Base-by-base conservation (phyloP, 2,329 filamentous ascomycete genomes). In the Aspergillus viridinutans region DNA sequence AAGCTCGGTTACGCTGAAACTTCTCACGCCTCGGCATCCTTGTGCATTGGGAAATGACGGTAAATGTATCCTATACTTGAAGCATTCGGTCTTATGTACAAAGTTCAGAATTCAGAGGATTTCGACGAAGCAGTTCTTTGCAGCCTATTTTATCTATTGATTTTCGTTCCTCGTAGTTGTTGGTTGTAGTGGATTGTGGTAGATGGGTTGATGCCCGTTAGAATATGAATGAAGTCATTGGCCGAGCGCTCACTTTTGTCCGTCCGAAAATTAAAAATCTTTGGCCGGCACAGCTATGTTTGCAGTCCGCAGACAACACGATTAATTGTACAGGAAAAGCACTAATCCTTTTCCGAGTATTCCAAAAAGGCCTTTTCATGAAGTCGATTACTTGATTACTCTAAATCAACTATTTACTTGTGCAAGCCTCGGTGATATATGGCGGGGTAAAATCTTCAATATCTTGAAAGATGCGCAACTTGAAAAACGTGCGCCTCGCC, bases 401-500 rank as follows among this genome's bases (percentile, higher is more conserved):
- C 49, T 53, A 52, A 43, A 53, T 52, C 32, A 25, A 38, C 54
- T 25, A 40, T 55, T 53, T 45, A 54, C 56, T 55, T 42, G 42
- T 45, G 23, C 58, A 52, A 51, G 28, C 55, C 60, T 60, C 32
- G 55, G 67, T 53, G 61, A 65, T 68, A 63, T 56, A 72, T 74
- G 71, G 71, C 67, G 72, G 71, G 72, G 71, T 72, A 72, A 65
- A 63, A 65, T 59, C 63, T 61, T 58, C 62, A 57, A 54, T 51
- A 56, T 60, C 57, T 57, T 59, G 56, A 65, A 79, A 74, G 59
- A 97, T 97, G 93, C 88, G 90, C 72, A 97, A 97, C 75, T 82
- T 97, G 66, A 88, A 85, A 76, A 92, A 87, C 72, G 85, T 92
- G 67, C 85, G 83, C 70, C 87, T 90, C 72, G 82, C 83, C 65